A percentile compares a stretch with the other conserved stretches of the same genome.
Conservation (phyloP, 192 early-diverging fungal species). For the Entomortierella parvispora region DNA sequence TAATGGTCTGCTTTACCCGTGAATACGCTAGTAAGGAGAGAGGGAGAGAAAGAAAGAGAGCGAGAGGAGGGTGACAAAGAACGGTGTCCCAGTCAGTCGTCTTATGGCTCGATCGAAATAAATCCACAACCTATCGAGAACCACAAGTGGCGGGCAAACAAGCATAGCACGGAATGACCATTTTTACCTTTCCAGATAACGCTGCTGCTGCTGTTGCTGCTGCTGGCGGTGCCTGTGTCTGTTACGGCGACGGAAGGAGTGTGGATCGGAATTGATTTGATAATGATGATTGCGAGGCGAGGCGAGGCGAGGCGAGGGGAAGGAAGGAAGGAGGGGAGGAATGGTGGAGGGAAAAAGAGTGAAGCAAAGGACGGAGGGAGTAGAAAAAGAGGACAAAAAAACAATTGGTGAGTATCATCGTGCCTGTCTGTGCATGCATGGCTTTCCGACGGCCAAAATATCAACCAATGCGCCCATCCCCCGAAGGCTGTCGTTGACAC, state of each 20-base stretch:
- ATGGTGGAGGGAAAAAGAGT: not conserved
- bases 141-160: not conserved
- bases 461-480: too few species aligned
- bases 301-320: not conserved
- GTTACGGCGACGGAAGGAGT: not conserved
- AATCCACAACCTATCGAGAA: not conserved
- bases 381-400: not conserved
- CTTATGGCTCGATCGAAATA: not conserved
- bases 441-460: too few species aligned
- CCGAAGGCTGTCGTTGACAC: too few species aligned
- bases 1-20: constrained; percentile 30
- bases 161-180: not conserved
- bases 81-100: not conserved
- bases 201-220: too few species aligned
- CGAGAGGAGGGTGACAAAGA: not conserved
- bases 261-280: not conserved
- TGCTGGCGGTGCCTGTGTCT: constrained; percentile 21
- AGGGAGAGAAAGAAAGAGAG: too few species aligned
- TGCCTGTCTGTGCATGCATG: too few species aligned
- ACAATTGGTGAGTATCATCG: too few species aligned
- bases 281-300: constrained; percentile 2
- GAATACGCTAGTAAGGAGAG: constrained; percentile 23
- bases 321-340: not conserved
- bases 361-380: constrained; percentile 5
- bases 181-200: constrained; percentile 45